phyloP scores from a whole-genome alignment of 768 basidiomycete species.

The Hygrocybe punicea region DNA sequence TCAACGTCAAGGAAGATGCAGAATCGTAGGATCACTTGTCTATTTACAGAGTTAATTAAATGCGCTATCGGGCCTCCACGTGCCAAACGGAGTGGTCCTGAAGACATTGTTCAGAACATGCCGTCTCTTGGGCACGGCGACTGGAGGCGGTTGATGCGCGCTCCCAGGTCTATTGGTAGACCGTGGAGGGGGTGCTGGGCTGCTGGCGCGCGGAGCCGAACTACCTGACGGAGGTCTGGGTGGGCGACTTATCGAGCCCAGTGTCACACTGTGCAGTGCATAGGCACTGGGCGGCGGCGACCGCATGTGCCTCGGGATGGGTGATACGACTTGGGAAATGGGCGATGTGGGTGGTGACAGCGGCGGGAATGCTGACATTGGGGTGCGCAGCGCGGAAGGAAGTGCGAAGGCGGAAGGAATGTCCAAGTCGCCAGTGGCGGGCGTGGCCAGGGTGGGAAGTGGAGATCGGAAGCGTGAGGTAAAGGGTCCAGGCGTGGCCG shows the following conservation, averaged over 20 bases:
- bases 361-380: conserved; percentile 15
- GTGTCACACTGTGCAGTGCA: conserved; percentile 15
- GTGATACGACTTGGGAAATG: conserved; percentile 30
- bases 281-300: conserved; percentile 31
- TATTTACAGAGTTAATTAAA: not conserved
- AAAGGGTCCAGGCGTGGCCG: not conserved
- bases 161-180: conserved; percentile 67
- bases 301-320: conserved; percentile 30
- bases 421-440: not conserved
- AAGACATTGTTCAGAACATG: conserved; percentile 52
- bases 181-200: conserved; percentile 59
- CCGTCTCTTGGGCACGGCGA: conserved; percentile 56
- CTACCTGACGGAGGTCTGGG: conserved; percentile 18
- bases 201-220: conserved; percentile 32
- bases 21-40: not conserved
- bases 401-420: not conserved
- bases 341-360: conserved; percentile 22
- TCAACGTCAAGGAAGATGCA: conserved; percentile 55
- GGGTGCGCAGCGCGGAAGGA: conserved; percentile 2
- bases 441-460: not conserved
- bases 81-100: too few relatives aligned
- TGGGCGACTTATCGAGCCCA: conserved; percentile 1
- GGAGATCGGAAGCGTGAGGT: conserved; percentile 7
- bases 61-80: not conserved
- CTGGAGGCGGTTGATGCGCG: conserved; percentile 46